Base-by-base conservation (phyloP, 164 flowering plant species). In the Vitis amurensis region DNA sequence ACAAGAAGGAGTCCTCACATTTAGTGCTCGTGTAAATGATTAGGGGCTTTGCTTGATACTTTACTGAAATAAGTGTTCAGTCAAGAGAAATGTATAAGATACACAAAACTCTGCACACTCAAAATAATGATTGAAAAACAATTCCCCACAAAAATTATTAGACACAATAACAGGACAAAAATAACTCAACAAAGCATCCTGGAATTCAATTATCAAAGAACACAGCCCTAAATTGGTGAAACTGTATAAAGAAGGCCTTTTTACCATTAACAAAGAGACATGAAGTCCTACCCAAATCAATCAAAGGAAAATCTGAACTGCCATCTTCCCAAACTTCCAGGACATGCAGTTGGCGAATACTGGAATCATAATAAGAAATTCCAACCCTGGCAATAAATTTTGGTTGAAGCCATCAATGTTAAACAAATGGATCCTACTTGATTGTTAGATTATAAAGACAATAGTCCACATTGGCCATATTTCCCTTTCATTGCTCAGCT, bases 321-420 rank as follows among this genome's bases (percentile, higher is more conserved):
- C 91, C 87, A 81, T 91, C 97, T 76, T 96, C 99, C 97, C 95
- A 96, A 73, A 86, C 77, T 80, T 96, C 98, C 82, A 91, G 76
- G 67, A 91, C 97, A 76, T 87, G 77, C 78, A 96, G 99, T 72
- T 93, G 97, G 68, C 91, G 84, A 50, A 73, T 69, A 69, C 84
- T 78, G 63, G 91, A 79, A 80, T 91, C 99, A 65, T 91, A 95
- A 71, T 91, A 95, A 60, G 98, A 85, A 69, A 95, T 80, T 76
- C 99, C 98, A 76, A 95, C 78, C 73, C 99, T 94, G 85, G 50
- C 51, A 58, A 69, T n/a, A 63, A 67, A 8, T 11, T 37, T 37
- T 37, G 60, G 4, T 59, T 66, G 13, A 60, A 74, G 7, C 59
- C 58, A 59, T 60, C 47, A 37, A 37, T 14, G 30, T 48, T 57